Base-by-base conservation (phyloP, 75 land plant species). In the Adiantum capillusveneris region DNA sequence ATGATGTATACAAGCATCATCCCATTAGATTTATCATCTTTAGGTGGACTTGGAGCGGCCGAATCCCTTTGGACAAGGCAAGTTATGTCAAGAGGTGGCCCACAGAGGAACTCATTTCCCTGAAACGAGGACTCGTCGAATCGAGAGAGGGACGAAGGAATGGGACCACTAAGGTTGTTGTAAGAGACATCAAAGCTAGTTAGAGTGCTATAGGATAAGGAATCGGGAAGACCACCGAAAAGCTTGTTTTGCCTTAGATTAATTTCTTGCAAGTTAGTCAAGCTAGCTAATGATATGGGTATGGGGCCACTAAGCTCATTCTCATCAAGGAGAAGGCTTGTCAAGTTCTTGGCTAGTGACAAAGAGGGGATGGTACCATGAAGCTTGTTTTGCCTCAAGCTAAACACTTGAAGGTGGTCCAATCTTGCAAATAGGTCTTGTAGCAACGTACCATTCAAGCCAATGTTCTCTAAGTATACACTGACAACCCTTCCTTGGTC, bases 171-270 rank as follows among this genome's bases (percentile, higher is more conserved):
- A 6, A 87, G 62, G 22, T 50, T 59, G 55, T 87, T 87, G 11
- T 78, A 65, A 6, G 86, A 77, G 36, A 87, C 67, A 31, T 87
- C 80, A 65, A 83, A 71, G 54, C 80, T 84, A 62, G 64, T 80
- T 20, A 88, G 66, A 55, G 53, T 66, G 52, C 60, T 58, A 11
- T 81, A 64, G 44, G 44, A 46, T 59, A 21, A 5, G n/a, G n/a
- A n/a, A 31, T 41, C 76, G 18, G 79, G 49, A 31, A 85, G 66
- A 11, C 65, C 18, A 0, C 89, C 89, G 21, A 79, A 57, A 53
- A 90, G 73, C 18, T 31, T 51, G 68, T 89, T 89, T 25, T 45
- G 62, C 42, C 80, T 75, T 22, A 89, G 73, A 11, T 80, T 63
- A 46, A 89, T 63, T 6, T 86, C 82, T 28, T 73, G 67, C 11